phyloP scores from a whole-genome alignment of 2,329 filamentous ascomycete species.

The Xylariaceae sp. region DNA sequence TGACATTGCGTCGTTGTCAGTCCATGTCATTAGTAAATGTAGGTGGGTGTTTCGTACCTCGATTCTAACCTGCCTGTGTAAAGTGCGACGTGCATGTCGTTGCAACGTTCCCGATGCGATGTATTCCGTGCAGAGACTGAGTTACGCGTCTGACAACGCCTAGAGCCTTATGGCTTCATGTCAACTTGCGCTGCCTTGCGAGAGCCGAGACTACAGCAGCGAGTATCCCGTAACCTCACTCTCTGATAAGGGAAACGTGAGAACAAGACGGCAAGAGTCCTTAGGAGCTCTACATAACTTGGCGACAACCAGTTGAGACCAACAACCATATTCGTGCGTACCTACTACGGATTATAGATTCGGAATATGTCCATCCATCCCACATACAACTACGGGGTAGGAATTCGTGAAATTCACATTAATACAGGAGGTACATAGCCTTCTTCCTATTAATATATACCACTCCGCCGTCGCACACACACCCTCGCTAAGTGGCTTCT shows the following conservation, averaged over 20 bases:
- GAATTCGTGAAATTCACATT: neutral
- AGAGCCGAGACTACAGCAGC: neutral
- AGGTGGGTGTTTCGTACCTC: neutral
- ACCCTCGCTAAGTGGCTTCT: neutral
- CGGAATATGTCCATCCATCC: too few species aligned
- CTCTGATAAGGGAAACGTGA: neutral
- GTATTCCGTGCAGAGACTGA: too few species aligned
- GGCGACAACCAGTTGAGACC: neutral
- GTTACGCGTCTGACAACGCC: slow-evolving; percentile 7
- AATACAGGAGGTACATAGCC: neutral
- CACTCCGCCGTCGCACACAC: neutral
- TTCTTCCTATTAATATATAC: neutral
- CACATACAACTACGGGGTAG: neutral
- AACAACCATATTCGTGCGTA: neutral
- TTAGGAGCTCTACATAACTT: neutral
- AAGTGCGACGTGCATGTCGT: slow-evolving; percentile 7
- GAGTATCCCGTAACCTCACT: too few species aligned
- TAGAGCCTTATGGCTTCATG: slow-evolving; percentile 6
- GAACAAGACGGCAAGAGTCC: neutral
- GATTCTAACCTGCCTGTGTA: neutral
- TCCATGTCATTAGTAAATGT: slow-evolving; percentile 1
- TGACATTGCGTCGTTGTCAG: slow-evolving; percentile 13
- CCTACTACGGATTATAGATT: neutral
- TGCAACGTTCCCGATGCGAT: slow-evolving; percentile 8
- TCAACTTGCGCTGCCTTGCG: slow-evolving; percentile 9